Evolutionary conservation across 495 filamentous ascomycete species (phyloP).

Genomic region (Penicillium steckii): DNA sequence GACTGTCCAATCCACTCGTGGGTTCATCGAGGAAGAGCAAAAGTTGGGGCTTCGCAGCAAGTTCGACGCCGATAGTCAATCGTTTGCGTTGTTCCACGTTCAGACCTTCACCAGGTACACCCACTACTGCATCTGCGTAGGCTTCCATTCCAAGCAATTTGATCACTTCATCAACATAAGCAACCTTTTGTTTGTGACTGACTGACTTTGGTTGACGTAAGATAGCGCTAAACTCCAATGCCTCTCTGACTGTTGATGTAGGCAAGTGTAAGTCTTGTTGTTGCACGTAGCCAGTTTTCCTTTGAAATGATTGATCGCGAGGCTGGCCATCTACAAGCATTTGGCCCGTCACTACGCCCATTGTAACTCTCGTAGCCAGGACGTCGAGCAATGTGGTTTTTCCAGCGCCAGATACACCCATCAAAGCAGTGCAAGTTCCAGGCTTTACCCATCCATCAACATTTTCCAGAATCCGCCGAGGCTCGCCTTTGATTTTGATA

Average conservation of each 20-base stretch:
- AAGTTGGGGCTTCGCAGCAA: conserved; percentile 86
- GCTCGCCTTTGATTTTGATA: conserved; percentile 58
- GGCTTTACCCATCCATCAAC: conserved; percentile 67
- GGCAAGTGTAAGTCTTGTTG: conserved; percentile 89
- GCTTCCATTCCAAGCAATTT: conserved; percentile 84
- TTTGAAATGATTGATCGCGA: conserved; percentile 75
- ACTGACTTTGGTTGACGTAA: conserved; percentile 76
- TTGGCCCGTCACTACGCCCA: conserved; percentile 50
- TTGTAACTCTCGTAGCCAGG: conserved; percentile 44
- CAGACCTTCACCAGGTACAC: conserved; percentile 82
- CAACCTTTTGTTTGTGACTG: conserved; percentile 75
- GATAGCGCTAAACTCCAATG: conserved; percentile 77
- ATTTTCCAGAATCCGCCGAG: conserved; percentile 57
- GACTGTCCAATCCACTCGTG: conserved; percentile 59
- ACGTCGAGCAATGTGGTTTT: conserved; percentile 55
- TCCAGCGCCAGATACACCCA: conserved; percentile 58
- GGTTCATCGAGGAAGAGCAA: conserved; percentile 60
- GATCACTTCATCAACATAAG: conserved; percentile 89
- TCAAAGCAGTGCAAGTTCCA: conserved; percentile 63
- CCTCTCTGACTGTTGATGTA: conserved; percentile 79
- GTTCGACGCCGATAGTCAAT: conserved; percentile 80
- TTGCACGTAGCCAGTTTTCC: conserved; percentile 93
- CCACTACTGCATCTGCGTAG: conserved; percentile 83
- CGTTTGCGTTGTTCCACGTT: conserved; percentile 87
- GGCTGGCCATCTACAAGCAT: conserved; percentile 52